These are phyloP conservation scores for Hypoxylon sp. DNA, from an alignment of 2,329 filamentous ascomycete species.

Conservation along the genomic window DNA sequence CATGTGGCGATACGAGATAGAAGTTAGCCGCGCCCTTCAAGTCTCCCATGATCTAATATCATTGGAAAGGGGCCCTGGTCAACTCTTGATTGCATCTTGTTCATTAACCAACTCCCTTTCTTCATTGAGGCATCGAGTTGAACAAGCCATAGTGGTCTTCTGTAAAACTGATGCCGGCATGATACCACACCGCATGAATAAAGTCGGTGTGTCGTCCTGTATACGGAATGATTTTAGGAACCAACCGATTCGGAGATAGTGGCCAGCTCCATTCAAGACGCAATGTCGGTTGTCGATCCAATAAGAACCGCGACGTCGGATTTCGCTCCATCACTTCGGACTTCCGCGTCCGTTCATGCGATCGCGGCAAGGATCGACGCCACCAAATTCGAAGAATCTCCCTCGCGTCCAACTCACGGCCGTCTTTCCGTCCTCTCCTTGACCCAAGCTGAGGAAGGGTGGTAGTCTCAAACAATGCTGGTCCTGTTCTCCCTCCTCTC, in stretches of 20 bases:
- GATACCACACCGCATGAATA: background rate
- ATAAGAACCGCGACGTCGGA: constrained; percentile 10
- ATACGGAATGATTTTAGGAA: constrained; percentile 3
- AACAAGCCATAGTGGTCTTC: background rate
- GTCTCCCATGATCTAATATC: background rate
- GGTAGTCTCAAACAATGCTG: constrained; percentile 13
- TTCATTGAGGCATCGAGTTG: background rate
- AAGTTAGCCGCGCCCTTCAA: background rate
- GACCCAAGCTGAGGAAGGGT: background rate
- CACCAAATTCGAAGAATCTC: background rate
- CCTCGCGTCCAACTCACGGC: constrained; percentile 3
- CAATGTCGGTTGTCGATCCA: constrained; percentile 5
- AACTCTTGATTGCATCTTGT: background rate
- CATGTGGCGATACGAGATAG: background rate
- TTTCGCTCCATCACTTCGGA: constrained; percentile 8
- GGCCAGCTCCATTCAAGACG: background rate
- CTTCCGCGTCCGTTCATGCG: background rate
- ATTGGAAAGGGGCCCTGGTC: background rate
- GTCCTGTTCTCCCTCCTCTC: constrained; percentile 24
- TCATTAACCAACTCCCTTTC: background rate
- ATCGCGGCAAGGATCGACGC: constrained; percentile 4
- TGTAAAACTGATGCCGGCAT: background rate
- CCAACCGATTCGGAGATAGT: constrained; percentile 9
- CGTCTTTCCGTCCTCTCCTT: background rate
- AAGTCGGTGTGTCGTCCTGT: background rate